Evolutionary conservation across 108 stramenopile species (phyloP), one percentile per base, ranked within the genome.

Genomic region (Nitzschia putrida): DNA sequence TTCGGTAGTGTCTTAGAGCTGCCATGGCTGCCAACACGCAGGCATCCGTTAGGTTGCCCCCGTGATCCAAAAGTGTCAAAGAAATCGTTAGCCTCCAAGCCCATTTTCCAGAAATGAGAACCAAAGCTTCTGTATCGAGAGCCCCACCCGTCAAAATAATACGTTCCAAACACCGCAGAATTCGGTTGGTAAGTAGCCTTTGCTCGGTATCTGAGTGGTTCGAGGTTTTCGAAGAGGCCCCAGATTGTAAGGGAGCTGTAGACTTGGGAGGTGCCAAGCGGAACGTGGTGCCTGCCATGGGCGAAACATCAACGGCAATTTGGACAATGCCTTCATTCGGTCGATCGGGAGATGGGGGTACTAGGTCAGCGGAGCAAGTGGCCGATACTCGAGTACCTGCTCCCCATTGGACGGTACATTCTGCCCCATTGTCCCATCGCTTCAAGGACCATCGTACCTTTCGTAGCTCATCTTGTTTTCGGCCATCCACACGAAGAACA

Each of bases 111-210:
- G 88, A 77, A 18, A 80, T 70, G 24, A 96, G 78, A 53, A 92
- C 95, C 57, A 97, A 71, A 10, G 95, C 92, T 81, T 97, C 97
- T 29, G 89, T 83, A 78, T 97, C 97, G n/a, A 94, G 68, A 24
- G 88, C 81, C 3, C 90, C 90, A 11, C 90, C 90, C 22, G 77
- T 69, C 50, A 91, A 60, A 26, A 91, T 51, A 23, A 88, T 88
- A 12, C 89, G 80, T 67, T 94, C 93, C 41, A 94, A 45, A 14
- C 81, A 57, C 2, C 93, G 61, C 64, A 91, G 61, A 45, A 94
- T 87, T 38, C 88, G 79, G 73, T 94, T 94, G 20, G 88, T 64
- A 44, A 79, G 57, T 7, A 85, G 57, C 34, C 80, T 73, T 49
- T 89, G 79, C 14, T 71, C 51, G 39, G 82, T 67, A 41, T 79